Evolutionary conservation across 352 stramenopile species (phyloP), one percentile per base, ranked within the genome.

Genomic region (Phytophthora brassicae): DNA sequence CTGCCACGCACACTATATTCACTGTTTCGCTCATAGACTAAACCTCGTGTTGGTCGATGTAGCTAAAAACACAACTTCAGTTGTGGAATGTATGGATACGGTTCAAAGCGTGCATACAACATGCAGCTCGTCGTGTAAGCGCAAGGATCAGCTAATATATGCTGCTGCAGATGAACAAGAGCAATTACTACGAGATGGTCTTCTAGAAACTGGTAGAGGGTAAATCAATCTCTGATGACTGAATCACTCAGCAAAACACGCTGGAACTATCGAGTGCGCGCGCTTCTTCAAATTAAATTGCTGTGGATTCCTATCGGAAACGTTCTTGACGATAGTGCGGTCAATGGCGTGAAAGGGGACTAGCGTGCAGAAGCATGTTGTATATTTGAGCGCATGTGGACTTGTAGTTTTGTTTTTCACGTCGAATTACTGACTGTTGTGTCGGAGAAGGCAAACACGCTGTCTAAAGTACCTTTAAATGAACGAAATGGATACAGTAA

Each of bases 321-420:
- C 3, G 48, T 50, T 16, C 19, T 58, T 16, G 11, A 26, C 5
- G 14, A 23, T 8, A 24, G 50, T 36, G 6, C 41, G 17, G 14
- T 23, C 2, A 26, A 33, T 16, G 41, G 26, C 36, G 9, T 36
- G 19, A 57, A 51, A 45, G 14, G 52, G 28, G 33, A 19, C 19
- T 26, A 59, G 6, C 26, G 39, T 17, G n/a, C 26, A 23, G 41
- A n/a, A n/a, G n/a, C n/a, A n/a, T n/a, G n/a, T n/a, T n/a, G 41
- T n/a, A 59, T 59, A 28, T 1, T 59, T n/a, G 28, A 59, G 2
- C 16, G 8, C 5, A 51, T 59, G 52, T 59, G 52, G 52, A 59
- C 0, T 17, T 59, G 50, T 14, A 59, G 35, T 17, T 59, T 59
- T 8, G 9, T 59, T 23, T 51, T 59, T 44, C 52, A 51, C 11